Conservation (phyloP, 768 basidiomycete genomes). For the Mycena galopus region DNA sequence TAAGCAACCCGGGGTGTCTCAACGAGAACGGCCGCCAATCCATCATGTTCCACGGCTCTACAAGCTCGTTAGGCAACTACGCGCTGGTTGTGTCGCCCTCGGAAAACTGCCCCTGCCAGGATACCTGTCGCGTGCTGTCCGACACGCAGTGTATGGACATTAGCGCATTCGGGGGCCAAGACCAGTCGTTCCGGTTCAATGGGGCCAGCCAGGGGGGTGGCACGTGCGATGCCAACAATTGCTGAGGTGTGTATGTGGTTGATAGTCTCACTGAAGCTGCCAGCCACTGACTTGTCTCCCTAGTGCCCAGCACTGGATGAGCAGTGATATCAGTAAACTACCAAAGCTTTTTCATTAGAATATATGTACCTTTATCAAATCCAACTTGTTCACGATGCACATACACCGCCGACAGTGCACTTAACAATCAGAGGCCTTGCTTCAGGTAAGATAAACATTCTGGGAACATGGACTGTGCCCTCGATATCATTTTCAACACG, state of each 20-base stretch:
- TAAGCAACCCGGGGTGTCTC: conserved; percentile 10
- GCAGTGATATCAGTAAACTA: conserved; percentile 7
- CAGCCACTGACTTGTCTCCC: conserved; percentile 4
- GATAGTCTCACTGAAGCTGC: not conserved
- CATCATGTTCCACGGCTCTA: conserved; percentile 16
- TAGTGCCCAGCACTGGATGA: not conserved
- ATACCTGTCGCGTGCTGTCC: conserved; percentile 10
- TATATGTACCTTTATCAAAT: too few relatives aligned
- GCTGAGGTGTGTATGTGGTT: conserved; percentile 7
- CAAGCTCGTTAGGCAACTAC: not conserved
- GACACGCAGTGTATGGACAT: conserved; percentile 16
- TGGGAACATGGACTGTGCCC: too few relatives aligned
- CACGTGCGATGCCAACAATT: conserved; percentile 11
- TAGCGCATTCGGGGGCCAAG: conserved; percentile 6
- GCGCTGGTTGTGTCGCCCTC: conserved; percentile 18
- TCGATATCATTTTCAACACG: too few relatives aligned
- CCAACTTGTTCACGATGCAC: too few relatives aligned
- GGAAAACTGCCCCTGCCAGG: conserved; percentile 12
- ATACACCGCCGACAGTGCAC: too few relatives aligned
- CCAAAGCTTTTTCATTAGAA: too few relatives aligned
- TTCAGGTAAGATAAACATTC: too few relatives aligned
- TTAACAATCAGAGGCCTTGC: too few relatives aligned
- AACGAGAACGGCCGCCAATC: conserved; percentile 17
- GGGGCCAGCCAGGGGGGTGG: conserved; percentile 13
- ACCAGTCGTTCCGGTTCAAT: conserved; percentile 17